Evolutionary conservation across 805 yeast genomes (phyloP).

Genomic region (Candida odintsovae): DNA sequence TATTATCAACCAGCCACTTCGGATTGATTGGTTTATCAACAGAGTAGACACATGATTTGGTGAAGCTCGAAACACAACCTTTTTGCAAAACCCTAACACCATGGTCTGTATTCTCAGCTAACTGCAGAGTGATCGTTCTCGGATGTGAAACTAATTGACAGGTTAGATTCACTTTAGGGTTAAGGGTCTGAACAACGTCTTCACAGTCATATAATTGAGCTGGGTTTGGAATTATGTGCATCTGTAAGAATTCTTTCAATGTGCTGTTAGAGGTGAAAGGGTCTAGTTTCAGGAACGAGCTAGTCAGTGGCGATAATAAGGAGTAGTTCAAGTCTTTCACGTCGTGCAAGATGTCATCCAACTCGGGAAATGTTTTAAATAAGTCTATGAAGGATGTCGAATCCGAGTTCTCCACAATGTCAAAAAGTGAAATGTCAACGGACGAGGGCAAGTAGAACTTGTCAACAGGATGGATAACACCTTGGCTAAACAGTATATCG

Average conservation of each 20-base stretch:
- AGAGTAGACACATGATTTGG: constrained; percentile 48
- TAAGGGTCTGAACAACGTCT: constrained; percentile 35
- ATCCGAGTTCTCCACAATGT: constrained; percentile 52
- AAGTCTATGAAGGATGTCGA: constrained; percentile 41
- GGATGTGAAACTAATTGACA: constrained; percentile 35
- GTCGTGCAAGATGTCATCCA: constrained; percentile 33
- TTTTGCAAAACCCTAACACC: constrained; percentile 53
- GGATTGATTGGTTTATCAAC: constrained; percentile 65
- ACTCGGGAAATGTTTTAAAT: constrained; percentile 36
- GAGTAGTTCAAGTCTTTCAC: constrained; percentile 41
- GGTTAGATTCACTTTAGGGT: constrained; percentile 38
- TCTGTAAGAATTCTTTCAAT: constrained; percentile 48
- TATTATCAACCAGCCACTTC: constrained; percentile 48
- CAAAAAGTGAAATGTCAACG: constrained; percentile 45
- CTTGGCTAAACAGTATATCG: constrained; percentile 75
- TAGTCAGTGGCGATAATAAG: constrained; percentile 64
- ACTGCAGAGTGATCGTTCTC: constrained; percentile 31
- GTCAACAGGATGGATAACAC: constrained; percentile 72
- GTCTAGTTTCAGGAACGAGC: constrained; percentile 50
- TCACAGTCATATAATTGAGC: constrained; percentile 48
- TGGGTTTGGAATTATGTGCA: constrained; percentile 65
- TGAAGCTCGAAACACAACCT: constrained; percentile 48
- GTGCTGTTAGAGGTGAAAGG: constrained; percentile 34
- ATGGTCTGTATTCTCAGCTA: constrained; percentile 41
- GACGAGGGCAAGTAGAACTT: constrained; percentile 51